Evolutionary conservation across 2,329 filamentous ascomycete species (phyloP).

Genomic region (Cytospora leucostoma): DNA sequence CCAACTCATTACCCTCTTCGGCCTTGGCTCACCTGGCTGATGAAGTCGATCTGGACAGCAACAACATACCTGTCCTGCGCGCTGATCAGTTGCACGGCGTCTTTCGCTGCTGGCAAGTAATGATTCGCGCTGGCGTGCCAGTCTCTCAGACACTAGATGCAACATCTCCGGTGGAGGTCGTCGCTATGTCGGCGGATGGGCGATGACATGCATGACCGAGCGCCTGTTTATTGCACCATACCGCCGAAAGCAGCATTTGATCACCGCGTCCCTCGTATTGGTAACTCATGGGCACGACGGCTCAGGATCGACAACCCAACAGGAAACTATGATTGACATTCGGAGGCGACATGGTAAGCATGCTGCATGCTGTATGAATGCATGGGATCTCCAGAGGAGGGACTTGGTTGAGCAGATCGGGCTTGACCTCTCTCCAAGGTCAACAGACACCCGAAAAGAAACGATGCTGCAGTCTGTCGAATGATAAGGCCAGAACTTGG

Average conservation of each 20-base stretch:
- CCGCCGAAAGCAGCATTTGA: neutral
- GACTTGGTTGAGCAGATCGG: neutral
- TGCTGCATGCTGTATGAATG: neutral
- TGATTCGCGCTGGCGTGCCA: neutral
- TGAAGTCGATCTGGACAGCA: slow-evolving; percentile 3
- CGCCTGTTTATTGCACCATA: neutral
- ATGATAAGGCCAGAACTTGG: neutral
- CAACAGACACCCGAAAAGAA: neutral
- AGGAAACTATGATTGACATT: neutral
- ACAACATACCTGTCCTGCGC: neutral
- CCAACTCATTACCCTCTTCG: neutral
- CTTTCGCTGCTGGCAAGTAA: neutral
- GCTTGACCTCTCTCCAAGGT: neutral
- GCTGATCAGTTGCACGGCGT: neutral
- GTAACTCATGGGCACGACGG: neutral
- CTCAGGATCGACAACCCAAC: neutral
- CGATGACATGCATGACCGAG: neutral
- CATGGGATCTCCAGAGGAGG: neutral
- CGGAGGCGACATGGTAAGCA: neutral
- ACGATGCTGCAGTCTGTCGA: neutral
- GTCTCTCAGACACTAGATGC: neutral
- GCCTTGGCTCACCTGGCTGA: slow-evolving; percentile 2
- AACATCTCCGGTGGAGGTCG: neutral
- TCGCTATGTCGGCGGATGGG: neutral
- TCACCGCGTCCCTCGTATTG: neutral